Evolutionary conservation across 352 stramenopile species (phyloP).

Genomic region (Globisporangium apiculatum): DNA sequence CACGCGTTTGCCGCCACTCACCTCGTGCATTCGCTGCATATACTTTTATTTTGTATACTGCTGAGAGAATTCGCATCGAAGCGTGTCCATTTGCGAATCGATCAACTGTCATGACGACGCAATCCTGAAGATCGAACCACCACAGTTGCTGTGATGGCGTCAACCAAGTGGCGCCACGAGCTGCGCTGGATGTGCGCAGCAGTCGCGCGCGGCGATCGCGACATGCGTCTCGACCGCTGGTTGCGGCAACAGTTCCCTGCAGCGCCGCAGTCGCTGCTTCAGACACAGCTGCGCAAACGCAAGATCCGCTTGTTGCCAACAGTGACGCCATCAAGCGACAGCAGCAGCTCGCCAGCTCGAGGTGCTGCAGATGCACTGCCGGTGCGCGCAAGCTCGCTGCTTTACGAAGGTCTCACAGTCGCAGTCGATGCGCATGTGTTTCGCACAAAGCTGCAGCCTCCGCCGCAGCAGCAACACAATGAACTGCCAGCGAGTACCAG

Average conservation of each 20-base stretch:
- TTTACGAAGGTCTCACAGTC: slow-evolving; percentile 34
- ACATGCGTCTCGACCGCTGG: slow-evolving; percentile 68
- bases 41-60: too few species aligned
- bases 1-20: too few species aligned
- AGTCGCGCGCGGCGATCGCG: slow-evolving; percentile 34
- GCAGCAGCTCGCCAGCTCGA: neutral
- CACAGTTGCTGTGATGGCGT: neutral
- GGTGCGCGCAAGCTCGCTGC: slow-evolving; percentile 24
- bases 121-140: neutral
- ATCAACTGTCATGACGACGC: too few species aligned
- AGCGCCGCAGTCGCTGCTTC: slow-evolving; percentile 48
- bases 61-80: too few species aligned
- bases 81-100: too few species aligned
- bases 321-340: neutral
- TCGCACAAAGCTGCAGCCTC: slow-evolving; percentile 17
- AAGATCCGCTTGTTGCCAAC: slow-evolving; percentile 44
- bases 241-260: slow-evolving; percentile 42
- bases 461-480: neutral
- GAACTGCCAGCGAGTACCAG: too few species aligned
- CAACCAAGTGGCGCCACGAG: slow-evolving; percentile 22
- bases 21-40: too few species aligned
- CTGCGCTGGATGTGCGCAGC: slow-evolving; percentile 47
- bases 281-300: slow-evolving; percentile 56
- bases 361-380: neutral
- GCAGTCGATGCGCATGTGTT: slow-evolving; percentile 51